Conservation (phyloP, 495 filamentous ascomycete species). For the Penicillium antarcticum region DNA sequence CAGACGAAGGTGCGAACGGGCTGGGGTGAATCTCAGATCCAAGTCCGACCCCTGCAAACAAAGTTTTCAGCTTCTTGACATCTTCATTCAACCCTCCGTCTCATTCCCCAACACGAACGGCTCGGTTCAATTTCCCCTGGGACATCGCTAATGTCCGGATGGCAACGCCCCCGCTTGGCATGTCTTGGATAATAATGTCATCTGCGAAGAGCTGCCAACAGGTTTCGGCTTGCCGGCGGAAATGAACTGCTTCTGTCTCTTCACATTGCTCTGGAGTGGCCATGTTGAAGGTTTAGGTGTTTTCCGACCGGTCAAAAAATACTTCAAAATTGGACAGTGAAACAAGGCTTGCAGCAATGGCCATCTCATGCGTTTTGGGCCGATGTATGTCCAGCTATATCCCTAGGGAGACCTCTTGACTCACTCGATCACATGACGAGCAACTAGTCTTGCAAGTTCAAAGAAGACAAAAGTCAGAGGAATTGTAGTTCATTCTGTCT, state of each 20-base stretch:
- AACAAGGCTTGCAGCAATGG: too few species aligned
- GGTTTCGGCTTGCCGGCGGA: conserved; percentile 14
- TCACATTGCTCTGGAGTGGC: conserved; percentile 2
- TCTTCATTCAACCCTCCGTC: neutral
- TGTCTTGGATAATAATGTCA: neutral
- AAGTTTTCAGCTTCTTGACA: conserved; percentile 4
- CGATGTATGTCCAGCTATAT: too few species aligned
- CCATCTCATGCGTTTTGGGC: too few species aligned
- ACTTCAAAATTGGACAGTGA: too few species aligned
- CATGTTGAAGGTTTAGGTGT: neutral
- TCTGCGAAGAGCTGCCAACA: conserved; percentile 7
- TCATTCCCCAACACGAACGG: conserved; percentile 8
- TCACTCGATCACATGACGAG: too few species aligned
- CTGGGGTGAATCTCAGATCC: conserved; percentile 10
- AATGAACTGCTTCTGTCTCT: conserved; percentile 4
- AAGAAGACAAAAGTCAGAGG: too few species aligned
- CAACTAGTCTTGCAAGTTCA: too few species aligned
- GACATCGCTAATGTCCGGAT: conserved; percentile 13
- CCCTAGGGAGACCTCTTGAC: too few species aligned
- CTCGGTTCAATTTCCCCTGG: conserved; percentile 12
- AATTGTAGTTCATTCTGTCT: too few species aligned
- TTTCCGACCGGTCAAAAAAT: neutral
- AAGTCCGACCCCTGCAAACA: conserved; percentile 6
- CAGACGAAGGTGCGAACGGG: conserved; percentile 3
- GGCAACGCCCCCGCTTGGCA: conserved; percentile 3